Evolutionary conservation across 306 rosid species (phyloP).

Genomic region (Nissolia schottii): DNA sequence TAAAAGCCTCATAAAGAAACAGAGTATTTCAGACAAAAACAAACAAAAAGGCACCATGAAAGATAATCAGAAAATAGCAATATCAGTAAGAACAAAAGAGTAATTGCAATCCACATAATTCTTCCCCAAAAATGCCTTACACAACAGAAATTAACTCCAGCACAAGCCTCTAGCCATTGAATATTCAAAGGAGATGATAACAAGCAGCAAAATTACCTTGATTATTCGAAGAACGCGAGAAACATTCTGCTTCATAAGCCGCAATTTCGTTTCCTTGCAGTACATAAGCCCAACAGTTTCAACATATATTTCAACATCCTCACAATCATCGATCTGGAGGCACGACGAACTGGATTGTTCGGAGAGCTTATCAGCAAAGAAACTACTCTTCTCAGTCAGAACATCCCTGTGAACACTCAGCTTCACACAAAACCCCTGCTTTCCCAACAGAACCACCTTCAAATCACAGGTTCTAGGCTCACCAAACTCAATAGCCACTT

Average conservation of each 20-base stretch:
- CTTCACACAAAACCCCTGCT: slow-evolving; percentile 91
- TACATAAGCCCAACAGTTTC: slow-evolving; percentile 93
- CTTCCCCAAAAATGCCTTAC: not conserved
- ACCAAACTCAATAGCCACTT: slow-evolving; percentile 94
- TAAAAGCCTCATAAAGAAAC: not conserved
- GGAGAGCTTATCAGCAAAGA: slow-evolving; percentile 59
- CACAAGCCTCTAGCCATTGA: not conserved
- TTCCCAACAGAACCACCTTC: slow-evolving; percentile 69
- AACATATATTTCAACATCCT: slow-evolving; percentile 86
- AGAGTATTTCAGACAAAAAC: not conserved
- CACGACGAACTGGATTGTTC: slow-evolving; percentile 43
- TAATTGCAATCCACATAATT: not conserved
- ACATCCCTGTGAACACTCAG: slow-evolving; percentile 79
- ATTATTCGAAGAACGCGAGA: slow-evolving; percentile 73
- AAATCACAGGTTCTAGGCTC: slow-evolving; percentile 81
- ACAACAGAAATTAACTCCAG: not conserved
- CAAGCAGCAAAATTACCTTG: slow-evolving; percentile 58
- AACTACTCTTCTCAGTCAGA: slow-evolving; percentile 52
- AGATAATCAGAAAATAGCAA: not conserved
- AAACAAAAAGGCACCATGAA: not conserved
- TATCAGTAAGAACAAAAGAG: not conserved
- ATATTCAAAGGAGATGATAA: not conserved
- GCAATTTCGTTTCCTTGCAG: slow-evolving; percentile 79
- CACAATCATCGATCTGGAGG: slow-evolving; percentile 74
- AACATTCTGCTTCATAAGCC: slow-evolving; percentile 87